Evolutionary conservation across 768 basidiomycete genomes (phyloP).

Genomic region (Daedalea quercina): DNA sequence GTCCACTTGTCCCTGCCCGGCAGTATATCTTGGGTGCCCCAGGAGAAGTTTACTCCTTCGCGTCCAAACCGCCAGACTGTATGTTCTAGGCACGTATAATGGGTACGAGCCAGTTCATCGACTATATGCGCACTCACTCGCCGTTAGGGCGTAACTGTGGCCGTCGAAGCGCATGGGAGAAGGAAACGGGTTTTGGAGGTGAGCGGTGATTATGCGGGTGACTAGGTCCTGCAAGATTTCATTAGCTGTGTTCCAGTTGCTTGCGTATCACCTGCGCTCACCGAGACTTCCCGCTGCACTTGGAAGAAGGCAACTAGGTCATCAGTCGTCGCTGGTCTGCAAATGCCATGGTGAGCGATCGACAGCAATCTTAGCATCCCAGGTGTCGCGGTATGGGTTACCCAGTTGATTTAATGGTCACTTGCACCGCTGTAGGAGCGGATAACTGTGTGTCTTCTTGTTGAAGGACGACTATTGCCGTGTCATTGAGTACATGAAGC

Average conservation of each 20-base stretch:
- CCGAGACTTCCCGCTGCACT: conserved; percentile 10
- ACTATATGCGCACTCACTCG: conserved; percentile 6
- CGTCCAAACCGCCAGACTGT: conserved; percentile 7
- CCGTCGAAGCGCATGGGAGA: conserved; percentile 4
- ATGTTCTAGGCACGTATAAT: background rate
- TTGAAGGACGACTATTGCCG: conserved; percentile 14
- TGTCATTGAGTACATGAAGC: conserved; percentile 11
- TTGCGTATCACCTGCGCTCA: background rate
- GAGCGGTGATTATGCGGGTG: conserved; percentile 6
- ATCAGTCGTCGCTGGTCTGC: conserved; percentile 2
- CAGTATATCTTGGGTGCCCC: conserved; percentile 6
- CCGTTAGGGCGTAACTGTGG: conserved; percentile 5
- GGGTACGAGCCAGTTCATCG: background rate
- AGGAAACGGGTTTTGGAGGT: conserved; percentile 4
- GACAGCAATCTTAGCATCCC: no score
- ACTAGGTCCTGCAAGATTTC: conserved; percentile 7
- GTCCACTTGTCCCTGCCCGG: conserved; percentile 12
- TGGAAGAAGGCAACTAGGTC: conserved; percentile 10
- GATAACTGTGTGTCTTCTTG: background rate
- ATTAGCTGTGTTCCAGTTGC: background rate
- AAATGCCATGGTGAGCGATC: no score
- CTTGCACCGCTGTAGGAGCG: conserved; percentile 14
- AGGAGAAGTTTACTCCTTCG: conserved; percentile 9
- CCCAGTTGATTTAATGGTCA: conserved; percentile 14
- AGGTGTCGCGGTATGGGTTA: no score